These are phyloP conservation scores for Chlorella sp. DNA, from an alignment of 139 green algal species.

Conservation along the genomic window DNA sequence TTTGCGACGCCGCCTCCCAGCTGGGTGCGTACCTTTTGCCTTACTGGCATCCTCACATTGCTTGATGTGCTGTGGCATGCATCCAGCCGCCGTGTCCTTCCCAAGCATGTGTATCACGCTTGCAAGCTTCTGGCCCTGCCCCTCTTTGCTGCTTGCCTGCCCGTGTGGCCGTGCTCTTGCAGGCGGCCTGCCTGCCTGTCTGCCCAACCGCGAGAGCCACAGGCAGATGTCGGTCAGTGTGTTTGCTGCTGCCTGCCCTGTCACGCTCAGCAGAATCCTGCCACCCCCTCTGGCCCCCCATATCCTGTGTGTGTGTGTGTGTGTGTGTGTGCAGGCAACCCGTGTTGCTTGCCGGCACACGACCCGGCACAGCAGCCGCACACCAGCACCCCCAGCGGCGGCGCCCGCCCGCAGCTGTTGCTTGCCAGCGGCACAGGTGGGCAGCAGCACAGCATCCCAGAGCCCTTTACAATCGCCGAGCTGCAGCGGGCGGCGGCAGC, in stretches of 20 bases:
- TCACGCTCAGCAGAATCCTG: too few relatives aligned
- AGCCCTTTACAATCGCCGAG: slow-evolving; percentile 24
- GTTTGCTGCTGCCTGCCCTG: neutral
- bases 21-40: too few relatives aligned
- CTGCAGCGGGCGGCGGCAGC: slow-evolving; percentile 26
- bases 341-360: slow-evolving; percentile 23
- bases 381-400: neutral
- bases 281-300: too few relatives aligned
- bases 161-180: neutral
- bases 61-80: too few relatives aligned
- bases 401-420: neutral
- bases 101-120: too few relatives aligned
- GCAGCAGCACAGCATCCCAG: slow-evolving; percentile 23
- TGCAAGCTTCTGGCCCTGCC: neutral
- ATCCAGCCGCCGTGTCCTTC: too few relatives aligned
- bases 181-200: neutral
- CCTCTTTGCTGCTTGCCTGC: neutral
- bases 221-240: neutral
- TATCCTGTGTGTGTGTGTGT: too few relatives aligned
- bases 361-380: slow-evolving; percentile 20
- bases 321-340: slow-evolving; percentile 10
- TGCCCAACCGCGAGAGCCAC: too few relatives aligned
- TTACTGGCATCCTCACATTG: too few relatives aligned
- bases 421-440: slow-evolving; percentile 19
- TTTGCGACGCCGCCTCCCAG: too few relatives aligned